phyloP scores from a whole-genome alignment of 768 basidiomycete species.

The Lepiota brunneoincarnata region DNA sequence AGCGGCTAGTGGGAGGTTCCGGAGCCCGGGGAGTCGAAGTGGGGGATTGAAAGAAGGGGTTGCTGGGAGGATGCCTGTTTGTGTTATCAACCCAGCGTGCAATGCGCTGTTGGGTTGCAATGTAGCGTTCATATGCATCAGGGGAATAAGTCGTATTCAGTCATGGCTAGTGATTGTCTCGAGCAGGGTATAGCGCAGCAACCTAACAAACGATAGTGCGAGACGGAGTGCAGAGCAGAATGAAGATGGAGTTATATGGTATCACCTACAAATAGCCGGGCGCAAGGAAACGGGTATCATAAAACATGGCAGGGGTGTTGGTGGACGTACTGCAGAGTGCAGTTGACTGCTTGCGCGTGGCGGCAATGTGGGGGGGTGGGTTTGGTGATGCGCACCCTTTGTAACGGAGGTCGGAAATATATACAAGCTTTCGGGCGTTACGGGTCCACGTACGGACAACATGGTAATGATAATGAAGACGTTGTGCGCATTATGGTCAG shows the following conservation, averaged over 20 bases:
- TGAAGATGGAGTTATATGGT: not conserved
- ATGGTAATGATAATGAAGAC: too few species aligned
- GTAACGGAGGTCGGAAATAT: not conserved
- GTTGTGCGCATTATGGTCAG: not conserved
- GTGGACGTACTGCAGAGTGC: not conserved
- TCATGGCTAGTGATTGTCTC: constrained; percentile 3
- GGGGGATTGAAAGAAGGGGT: constrained; percentile 11
- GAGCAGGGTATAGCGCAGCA: not conserved
- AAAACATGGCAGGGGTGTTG: not conserved
- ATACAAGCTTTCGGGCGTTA: too few species aligned
- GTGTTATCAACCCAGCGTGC: constrained; percentile 14
- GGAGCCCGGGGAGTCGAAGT: not conserved
- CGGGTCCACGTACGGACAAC: too few species aligned
- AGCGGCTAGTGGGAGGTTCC: not conserved
- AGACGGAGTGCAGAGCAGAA: not conserved
- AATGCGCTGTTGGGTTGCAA: constrained; percentile 13
- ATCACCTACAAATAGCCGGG: not conserved
- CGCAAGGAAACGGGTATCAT: not conserved
- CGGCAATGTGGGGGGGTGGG: not conserved
- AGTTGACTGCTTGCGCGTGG: not conserved
- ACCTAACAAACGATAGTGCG: not conserved
- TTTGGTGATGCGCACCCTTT: not conserved
- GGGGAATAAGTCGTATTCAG: constrained; percentile 16
- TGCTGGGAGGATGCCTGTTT: constrained; percentile 1
- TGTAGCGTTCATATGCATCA: constrained; percentile 12